phyloP scores from a whole-genome alignment of 805 yeast genomes.

The Cyberlindnera misumaiensis region DNA sequence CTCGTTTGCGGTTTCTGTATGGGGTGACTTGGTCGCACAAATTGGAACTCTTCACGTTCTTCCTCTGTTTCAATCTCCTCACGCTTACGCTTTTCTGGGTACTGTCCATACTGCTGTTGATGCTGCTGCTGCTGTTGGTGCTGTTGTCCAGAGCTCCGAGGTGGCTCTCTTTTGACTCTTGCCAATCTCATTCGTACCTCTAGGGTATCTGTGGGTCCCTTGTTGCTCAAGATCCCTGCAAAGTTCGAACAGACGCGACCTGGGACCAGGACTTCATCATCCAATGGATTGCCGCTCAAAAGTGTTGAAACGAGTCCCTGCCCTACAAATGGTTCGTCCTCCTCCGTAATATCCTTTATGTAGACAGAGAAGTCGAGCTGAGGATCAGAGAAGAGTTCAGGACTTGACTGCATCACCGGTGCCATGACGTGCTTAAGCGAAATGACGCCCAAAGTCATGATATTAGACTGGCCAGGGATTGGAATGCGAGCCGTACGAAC shows the following conservation, averaged over 20 bases:
- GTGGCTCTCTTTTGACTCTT: slow-evolving; percentile 12
- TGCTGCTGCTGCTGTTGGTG: background rate
- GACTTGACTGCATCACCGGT: slow-evolving; percentile 38
- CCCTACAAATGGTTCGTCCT: slow-evolving; percentile 46
- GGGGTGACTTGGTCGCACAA: slow-evolving; percentile 9
- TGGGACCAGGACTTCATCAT: slow-evolving; percentile 37
- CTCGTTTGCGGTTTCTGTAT: slow-evolving; percentile 16
- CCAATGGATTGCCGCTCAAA: slow-evolving; percentile 11
- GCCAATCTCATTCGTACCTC: slow-evolving; percentile 48
- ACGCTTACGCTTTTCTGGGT: slow-evolving; percentile 8
- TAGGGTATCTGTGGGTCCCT: slow-evolving; percentile 40
- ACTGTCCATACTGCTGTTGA: background rate
- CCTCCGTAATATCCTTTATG: slow-evolving; percentile 42
- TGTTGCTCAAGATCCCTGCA: slow-evolving; percentile 34
- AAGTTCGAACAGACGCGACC: slow-evolving; percentile 54
- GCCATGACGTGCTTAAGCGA: slow-evolving; percentile 40
- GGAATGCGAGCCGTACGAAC: slow-evolving; percentile 39
- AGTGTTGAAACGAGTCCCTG: slow-evolving; percentile 35
- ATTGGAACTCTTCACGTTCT: slow-evolving; percentile 13
- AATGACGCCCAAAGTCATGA: slow-evolving; percentile 36
- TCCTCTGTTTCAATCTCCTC: slow-evolving; percentile 17
- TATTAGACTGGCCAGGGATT: slow-evolving; percentile 34
- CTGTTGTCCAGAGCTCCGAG: slow-evolving; percentile 3
- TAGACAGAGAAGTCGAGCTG: slow-evolving; percentile 39
- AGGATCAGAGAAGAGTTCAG: slow-evolving; percentile 33